These are phyloP conservation scores for Hypoxylon fragiforme DNA, from an alignment of 495 filamentous ascomycete species.

Conservation along the genomic window DNA sequence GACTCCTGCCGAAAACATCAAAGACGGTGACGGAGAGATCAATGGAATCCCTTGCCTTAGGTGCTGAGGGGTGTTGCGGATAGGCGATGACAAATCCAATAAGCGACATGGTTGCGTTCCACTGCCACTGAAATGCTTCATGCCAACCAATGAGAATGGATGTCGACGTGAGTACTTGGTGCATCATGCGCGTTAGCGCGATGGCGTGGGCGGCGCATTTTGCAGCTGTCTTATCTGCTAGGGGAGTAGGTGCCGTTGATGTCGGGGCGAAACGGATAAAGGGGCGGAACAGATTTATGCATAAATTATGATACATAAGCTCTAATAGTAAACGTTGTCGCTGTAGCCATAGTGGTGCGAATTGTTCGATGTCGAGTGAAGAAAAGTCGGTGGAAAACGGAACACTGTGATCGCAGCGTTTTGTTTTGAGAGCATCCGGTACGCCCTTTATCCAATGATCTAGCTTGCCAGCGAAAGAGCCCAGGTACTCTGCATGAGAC, in stretches of 20 bases:
- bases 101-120: conserved; percentile 55
- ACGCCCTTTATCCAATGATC: conserved; percentile 46
- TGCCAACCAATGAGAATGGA: conserved; percentile 53
- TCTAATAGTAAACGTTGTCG: conserved; percentile 57
- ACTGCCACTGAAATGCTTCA: conserved; percentile 57
- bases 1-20: conserved; percentile 49
- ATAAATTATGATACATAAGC: conserved; percentile 54
- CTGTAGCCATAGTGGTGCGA: conserved; percentile 46
- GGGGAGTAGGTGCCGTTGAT: conserved; percentile 2
- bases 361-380: conserved; percentile 44
- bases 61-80: conserved; percentile 35
- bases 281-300: conserved; percentile 51
- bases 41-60: conserved; percentile 43
- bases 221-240: conserved; percentile 39
- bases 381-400: conserved; percentile 50
- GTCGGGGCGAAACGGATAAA: conserved; percentile 46
- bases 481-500: conserved; percentile 36
- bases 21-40: conserved; percentile 47
- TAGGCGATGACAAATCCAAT: conserved; percentile 54
- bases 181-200: conserved; percentile 51
- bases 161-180: conserved; percentile 53
- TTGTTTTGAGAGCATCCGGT: conserved; percentile 44
- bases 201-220: conserved; percentile 54
- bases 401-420: conserved; percentile 38
- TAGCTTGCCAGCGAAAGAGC: conserved; percentile 30